Evolutionary conservation across 495 filamentous ascomycete genomes (phyloP).

Genomic region (Cercophora newfieldiana): DNA sequence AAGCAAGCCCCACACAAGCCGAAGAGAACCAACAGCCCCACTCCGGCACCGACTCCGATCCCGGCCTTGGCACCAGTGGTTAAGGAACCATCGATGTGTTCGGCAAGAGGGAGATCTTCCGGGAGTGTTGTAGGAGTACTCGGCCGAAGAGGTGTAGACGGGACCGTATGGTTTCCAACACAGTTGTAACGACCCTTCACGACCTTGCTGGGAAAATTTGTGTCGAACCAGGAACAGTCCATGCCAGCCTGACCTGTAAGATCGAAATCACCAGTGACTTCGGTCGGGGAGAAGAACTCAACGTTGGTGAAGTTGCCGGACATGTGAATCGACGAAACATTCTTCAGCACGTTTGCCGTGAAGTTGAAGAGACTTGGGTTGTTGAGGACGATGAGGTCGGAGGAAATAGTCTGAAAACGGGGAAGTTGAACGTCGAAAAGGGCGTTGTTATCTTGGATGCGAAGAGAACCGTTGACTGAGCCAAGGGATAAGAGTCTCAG

Average conservation of each 20-base stretch:
- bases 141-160: neutral
- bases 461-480: neutral
- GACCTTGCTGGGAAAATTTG: neutral
- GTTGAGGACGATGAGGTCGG: neutral
- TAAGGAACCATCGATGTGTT: neutral
- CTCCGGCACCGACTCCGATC: neutral
- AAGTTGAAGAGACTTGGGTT: neutral
- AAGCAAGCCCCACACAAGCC: neutral
- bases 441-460: neutral
- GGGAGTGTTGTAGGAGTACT: neutral
- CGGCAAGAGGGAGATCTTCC: neutral
- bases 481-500: neutral
- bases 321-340: neutral
- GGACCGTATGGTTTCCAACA: neutral
- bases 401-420: neutral
- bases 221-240: slow-evolving; percentile 12
- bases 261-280: neutral
- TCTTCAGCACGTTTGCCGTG: slow-evolving; percentile 1
- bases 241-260: neutral
- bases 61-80: neutral
- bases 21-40: neutral
- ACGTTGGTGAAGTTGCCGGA: neutral
- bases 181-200: neutral
- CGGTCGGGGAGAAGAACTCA: neutral
- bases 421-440: neutral